These are phyloP conservation scores for Poteriospumella lacustris DNA, from an alignment of 108 stramenopile species.

Conservation along the genomic window DNA sequence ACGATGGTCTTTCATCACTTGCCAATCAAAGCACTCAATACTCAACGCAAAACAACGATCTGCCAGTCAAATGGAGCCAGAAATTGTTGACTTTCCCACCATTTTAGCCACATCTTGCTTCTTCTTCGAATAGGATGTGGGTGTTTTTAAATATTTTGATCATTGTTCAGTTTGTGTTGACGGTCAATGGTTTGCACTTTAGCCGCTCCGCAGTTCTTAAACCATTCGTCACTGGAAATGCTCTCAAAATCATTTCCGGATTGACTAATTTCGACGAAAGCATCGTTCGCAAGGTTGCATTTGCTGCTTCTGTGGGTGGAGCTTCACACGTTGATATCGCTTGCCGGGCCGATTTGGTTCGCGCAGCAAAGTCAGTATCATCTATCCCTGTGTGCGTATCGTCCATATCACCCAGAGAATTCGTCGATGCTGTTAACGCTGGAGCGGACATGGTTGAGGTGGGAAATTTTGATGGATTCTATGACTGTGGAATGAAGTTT, in stretches of 20 bases:
- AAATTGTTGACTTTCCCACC: not conserved
- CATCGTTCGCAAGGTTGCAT: constrained; percentile 45
- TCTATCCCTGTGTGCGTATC: constrained; percentile 39
- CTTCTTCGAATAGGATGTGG: not conserved
- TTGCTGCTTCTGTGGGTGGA: constrained; percentile 42
- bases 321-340: constrained; percentile 55
- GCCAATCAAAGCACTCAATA: too few species aligned
- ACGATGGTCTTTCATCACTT: too few species aligned
- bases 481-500: constrained; percentile 48
- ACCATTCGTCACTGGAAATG: constrained; percentile 36
- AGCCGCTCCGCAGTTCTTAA: not conserved
- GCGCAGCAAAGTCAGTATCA: not conserved
- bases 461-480: constrained; percentile 55
- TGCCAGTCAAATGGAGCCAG: not conserved
- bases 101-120: not conserved
- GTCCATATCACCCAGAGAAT: constrained; percentile 44
- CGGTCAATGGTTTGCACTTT: not conserved
- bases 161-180: not conserved
- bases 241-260: constrained; percentile 48
- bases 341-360: constrained; percentile 44
- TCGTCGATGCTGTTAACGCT: constrained; percentile 45
- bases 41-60: too few species aligned
- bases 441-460: constrained; percentile 56
- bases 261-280: constrained; percentile 50
- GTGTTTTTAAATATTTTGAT: not conserved